Percentiles rank a stretch among this genome's conserved stretches.
Evolutionary conservation across 345 rosid genomes (phyloP).

Genomic region (Citrus australasica): DNA sequence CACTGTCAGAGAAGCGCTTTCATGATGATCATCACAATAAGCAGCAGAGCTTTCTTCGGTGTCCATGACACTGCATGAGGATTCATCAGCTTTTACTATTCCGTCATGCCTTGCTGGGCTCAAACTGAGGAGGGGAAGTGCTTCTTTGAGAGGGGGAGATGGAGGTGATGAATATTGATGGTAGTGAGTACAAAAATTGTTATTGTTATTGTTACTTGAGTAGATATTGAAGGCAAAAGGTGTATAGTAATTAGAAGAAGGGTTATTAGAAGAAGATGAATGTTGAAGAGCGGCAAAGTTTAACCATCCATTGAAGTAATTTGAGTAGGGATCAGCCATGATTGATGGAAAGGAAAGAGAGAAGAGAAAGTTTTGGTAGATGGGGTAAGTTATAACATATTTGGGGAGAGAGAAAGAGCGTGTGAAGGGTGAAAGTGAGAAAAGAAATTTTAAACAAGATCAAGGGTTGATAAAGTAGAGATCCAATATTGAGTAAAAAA

Average conservation of each 20-base stretch:
- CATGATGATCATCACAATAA: slow-evolving; percentile 32
- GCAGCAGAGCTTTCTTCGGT: slow-evolving; percentile 27
- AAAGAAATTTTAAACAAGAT: slow-evolving; percentile 4
- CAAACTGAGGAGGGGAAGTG: slow-evolving; percentile 82
- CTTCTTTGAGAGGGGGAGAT: slow-evolving; percentile 81
- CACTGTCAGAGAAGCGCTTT: slow-evolving; percentile 44
- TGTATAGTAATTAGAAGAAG: slow-evolving; percentile 27
- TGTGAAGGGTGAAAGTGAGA: slow-evolving; percentile 13
- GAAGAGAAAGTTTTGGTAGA: slow-evolving; percentile 16
- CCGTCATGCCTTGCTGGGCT: slow-evolving; percentile 57
- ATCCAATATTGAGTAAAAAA: slow-evolving; percentile 32
- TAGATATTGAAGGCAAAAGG: slow-evolving; percentile 25
- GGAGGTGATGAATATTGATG: slow-evolving; percentile 32
- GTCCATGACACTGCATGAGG: slow-evolving; percentile 38
- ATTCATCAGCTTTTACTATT: slow-evolving; percentile 17
- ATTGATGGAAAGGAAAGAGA: slow-evolving; percentile 18
- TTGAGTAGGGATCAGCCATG: slow-evolving; percentile 67
- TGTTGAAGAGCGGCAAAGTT: slow-evolving; percentile 35
- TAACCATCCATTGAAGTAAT: slow-evolving; percentile 49
- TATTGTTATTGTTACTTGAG: slow-evolving; percentile 22
- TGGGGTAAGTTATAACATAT: slow-evolving; percentile 20
- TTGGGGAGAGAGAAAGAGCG: background rate
- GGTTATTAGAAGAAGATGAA: slow-evolving; percentile 26
- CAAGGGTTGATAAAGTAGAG: slow-evolving; percentile 23
- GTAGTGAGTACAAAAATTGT: slow-evolving; percentile 14